Conservation (phyloP, 805 yeast species). For the Suhomyces sp. region DNA sequence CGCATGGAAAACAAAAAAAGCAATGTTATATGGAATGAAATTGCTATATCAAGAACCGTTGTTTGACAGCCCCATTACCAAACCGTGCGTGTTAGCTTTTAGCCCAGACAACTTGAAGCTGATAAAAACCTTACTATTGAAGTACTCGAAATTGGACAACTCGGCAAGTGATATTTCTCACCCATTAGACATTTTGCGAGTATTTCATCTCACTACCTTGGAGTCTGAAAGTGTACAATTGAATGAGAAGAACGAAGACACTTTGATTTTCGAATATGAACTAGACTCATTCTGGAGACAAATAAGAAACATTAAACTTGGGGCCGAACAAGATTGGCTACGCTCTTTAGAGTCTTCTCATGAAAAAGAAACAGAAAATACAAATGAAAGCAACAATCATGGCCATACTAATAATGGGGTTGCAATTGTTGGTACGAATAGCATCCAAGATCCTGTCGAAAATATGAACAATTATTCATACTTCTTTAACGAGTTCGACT, state of each 20-base stretch:
- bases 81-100: neutral
- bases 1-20: conserved; percentile 13
- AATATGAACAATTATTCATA: neutral
- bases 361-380: neutral
- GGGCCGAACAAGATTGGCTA: conserved; percentile 1
- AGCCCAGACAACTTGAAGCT: neutral
- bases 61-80: conserved; percentile 6
- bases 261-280: conserved; percentile 7
- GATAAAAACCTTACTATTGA: neutral
- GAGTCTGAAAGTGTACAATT: neutral
- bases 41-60: conserved; percentile 3
- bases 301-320: conserved; percentile 2
- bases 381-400: neutral
- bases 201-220: neutral
- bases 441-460: neutral
- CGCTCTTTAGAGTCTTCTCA: neutral
- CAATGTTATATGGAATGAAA: conserved; percentile 2
- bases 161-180: conserved; percentile 4
- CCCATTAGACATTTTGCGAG: conserved; percentile 2
- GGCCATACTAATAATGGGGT: neutral
- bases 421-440: neutral
- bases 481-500: neutral
- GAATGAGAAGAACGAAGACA: conserved; percentile 1
- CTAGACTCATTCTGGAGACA: conserved; percentile 13
- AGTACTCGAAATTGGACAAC: neutral